Conservation (phyloP, 2,329 filamentous ascomycete species). For the Lachnellula willkommii region DNA sequence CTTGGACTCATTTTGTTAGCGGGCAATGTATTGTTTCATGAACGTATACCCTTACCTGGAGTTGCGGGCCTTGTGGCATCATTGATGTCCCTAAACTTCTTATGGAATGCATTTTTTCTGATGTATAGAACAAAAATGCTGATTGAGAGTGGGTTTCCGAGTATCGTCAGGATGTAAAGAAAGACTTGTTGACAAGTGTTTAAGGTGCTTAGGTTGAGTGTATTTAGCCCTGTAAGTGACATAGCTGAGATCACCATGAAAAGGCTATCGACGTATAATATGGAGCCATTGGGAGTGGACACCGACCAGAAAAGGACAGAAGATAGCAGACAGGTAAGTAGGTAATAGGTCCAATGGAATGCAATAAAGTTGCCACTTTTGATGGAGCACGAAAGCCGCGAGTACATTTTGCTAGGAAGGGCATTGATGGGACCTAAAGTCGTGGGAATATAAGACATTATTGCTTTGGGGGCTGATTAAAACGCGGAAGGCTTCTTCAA, state of each 20-base stretch:
- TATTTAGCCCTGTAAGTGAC: constrained; percentile 60
- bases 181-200: constrained; percentile 63
- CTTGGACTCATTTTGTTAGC: not conserved
- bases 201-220: constrained; percentile 54
- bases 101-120: constrained; percentile 55
- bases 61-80: constrained; percentile 32
- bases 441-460: too few relatives aligned
- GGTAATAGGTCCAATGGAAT: constrained; percentile 61
- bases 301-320: constrained; percentile 56
- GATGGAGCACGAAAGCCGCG: too few relatives aligned
- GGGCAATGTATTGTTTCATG: not conserved
- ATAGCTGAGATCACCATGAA: constrained; percentile 61
- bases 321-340: constrained; percentile 45
- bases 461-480: not conserved
- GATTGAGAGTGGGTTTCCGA: constrained; percentile 60
- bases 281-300: constrained; percentile 43
- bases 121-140: constrained; percentile 57
- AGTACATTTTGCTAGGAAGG: not conserved
- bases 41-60: not conserved
- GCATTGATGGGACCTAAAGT: not conserved
- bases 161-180: constrained; percentile 56
- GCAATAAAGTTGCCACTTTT: constrained; percentile 47
- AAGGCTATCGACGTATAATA: constrained; percentile 57
- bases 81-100: constrained; percentile 50
- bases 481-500: not conserved